Base-by-base conservation (phyloP, 2,329 filamentous ascomycete genomes). In the Chrysoporthe deuterocubensis region DNA sequence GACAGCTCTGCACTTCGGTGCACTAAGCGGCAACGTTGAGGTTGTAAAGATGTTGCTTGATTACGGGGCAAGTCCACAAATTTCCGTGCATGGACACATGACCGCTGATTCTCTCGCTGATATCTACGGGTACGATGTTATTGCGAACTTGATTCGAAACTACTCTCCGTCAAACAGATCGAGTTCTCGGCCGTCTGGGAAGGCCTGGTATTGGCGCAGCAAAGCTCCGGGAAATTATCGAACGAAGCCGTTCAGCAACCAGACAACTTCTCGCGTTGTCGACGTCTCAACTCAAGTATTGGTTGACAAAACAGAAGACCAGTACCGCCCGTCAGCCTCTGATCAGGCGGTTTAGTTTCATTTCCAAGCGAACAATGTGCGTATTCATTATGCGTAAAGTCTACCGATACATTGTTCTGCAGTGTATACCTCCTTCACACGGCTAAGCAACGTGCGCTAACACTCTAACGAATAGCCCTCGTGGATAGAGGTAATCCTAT, bases 91-190 rank as follows among this genome's bases (percentile, higher is more conserved):
- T 37, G 50, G 21, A 52, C 16, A 18, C 26, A 62, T 21, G 48
- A 48, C 60, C n/a, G 60, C 21, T 43, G 60, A 14, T 52, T 52
- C 7, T 62, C 60, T 62, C 44, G 60, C 60, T 37, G 7, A 37
- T 9, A 5, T 21, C 3, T 40, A 37, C 60, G 44, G 60, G 34
- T 43, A 62, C 11, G 13, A 9, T 34, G 32, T 6, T 32, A 62
- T 62, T 62, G 44, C 60, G 42, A 26, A 44, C 13, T n/a, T 48
- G 11, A 62, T 62, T n/a, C 40, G 57, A 42, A 7, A 59, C 4
- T 42, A n/a, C 11, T 40, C 37, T 40, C 37, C 2, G 26, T 26
- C 26, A 26, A 40, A 5, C 37, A 6, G 5, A 40, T 40, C 37
- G 9, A 40, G 37, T 40, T 40, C 37, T 40, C 37, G 37, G 37